A percentile compares a stretch with the other conserved stretches of the same genome.
Conservation (phyloP, 163 green algal species). For the Smithsoniella earleae region DNA sequence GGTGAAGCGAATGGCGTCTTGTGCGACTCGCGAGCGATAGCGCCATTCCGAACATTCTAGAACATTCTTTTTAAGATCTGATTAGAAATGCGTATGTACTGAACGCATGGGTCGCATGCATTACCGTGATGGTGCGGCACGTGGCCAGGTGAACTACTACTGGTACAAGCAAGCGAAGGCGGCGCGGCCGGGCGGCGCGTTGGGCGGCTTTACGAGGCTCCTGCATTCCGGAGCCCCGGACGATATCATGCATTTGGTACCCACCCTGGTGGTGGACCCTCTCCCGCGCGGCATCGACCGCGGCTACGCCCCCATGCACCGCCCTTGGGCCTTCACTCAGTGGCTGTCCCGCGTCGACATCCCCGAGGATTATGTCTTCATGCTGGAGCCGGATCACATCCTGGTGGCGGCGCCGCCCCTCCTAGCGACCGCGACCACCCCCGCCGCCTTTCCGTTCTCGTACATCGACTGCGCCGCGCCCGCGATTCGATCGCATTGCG, state of each 20-base stretch:
- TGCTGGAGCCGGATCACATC: slow-evolving; percentile 93
- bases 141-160: slow-evolving; percentile 10
- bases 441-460: slow-evolving; percentile 63
- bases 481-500: background rate
- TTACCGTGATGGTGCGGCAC: background rate
- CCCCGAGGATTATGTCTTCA: slow-evolving; percentile 82
- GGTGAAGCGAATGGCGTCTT: too few species aligned
- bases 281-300: slow-evolving; percentile 44
- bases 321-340: slow-evolving; percentile 64
- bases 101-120: too few species aligned
- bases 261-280: slow-evolving; percentile 71
- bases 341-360: slow-evolving; percentile 53
- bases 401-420: slow-evolving; percentile 67
- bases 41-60: too few species aligned
- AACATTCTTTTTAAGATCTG: too few species aligned
- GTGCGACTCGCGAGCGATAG: too few species aligned
- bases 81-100: too few species aligned
- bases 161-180: background rate
- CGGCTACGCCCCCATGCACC: slow-evolving; percentile 55
- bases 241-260: slow-evolving; percentile 82
- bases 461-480: slow-evolving; percentile 61
- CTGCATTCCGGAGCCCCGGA: slow-evolving; percentile 72
- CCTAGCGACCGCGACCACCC: background rate
- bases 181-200: slow-evolving; percentile 20
- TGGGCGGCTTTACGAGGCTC: slow-evolving; percentile 76